phyloP scores from a whole-genome alignment of 108 stramenopile species.

The Pseudonitzschia delicatissima region DNA sequence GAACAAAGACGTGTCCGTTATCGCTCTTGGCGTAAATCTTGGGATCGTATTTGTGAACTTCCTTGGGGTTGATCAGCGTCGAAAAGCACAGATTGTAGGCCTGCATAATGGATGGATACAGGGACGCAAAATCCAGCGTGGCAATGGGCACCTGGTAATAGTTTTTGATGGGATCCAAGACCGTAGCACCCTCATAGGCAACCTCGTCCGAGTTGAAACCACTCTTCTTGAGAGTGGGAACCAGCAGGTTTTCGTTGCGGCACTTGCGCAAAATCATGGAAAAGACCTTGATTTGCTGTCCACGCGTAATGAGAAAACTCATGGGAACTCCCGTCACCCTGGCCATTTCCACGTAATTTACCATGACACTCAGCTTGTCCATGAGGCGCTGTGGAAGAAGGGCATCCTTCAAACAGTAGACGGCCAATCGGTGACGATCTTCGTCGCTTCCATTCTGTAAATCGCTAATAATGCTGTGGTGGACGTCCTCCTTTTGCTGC shows the following conservation, averaged over 20 bases:
- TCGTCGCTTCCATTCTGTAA: conserved; percentile 95
- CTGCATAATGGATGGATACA: conserved; percentile 99
- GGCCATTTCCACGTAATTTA: conserved; percentile 99
- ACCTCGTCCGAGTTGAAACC: conserved; percentile 62
- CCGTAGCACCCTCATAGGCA: conserved; percentile 97
- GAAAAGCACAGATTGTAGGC: conserved; percentile 99
- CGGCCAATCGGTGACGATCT: conserved; percentile 95
- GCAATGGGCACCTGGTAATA: conserved; percentile 98
- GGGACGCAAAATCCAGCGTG: conserved; percentile 98
- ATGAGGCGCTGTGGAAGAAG: conserved; percentile 92
- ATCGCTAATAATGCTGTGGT: conserved; percentile 99
- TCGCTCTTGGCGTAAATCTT: conserved; percentile 85
- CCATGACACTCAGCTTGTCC: conserved; percentile 96
- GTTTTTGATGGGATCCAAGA: conserved; percentile 96
- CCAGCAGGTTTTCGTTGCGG: conserved; percentile 81
- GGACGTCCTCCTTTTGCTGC: conserved; percentile 99
- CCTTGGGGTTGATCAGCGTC: conserved; percentile 82
- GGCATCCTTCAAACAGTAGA: conserved; percentile 99
- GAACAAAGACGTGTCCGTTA: conserved; percentile 92
- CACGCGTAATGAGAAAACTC: conserved; percentile 92
- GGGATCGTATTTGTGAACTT: conserved; percentile 65
- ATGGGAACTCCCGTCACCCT: conserved; percentile 98
- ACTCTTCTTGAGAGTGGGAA: conserved; percentile 89
- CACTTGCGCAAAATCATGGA: conserved; percentile 97
- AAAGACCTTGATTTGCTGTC: conserved; percentile 99